Evolutionary conservation across 192 early-diverging fungal species (phyloP).

Genomic region (Linnemannia exigua): DNA sequence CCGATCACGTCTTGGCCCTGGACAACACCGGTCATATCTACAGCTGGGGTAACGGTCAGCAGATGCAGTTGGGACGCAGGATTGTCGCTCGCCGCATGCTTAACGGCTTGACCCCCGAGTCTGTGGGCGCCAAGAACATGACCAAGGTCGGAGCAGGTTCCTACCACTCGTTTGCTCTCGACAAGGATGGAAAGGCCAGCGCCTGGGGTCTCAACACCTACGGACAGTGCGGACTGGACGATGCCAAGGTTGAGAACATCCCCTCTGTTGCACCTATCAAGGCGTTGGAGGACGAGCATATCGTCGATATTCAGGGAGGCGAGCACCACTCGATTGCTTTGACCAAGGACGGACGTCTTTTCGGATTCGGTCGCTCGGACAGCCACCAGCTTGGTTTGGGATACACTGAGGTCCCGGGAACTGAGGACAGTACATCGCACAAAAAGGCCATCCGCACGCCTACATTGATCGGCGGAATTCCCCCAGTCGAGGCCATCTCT

Average conservation of each 20-base stretch:
- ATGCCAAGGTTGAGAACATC: conserved; percentile 59
- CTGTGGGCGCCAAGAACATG: conserved; percentile 70
- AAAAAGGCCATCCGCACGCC: conserved; percentile 74
- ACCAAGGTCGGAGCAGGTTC: conserved; percentile 80
- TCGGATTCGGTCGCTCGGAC: conserved; percentile 89
- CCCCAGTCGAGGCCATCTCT: conserved; percentile 62
- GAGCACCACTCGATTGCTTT: conserved; percentile 90
- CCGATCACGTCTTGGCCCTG: conserved; percentile 88
- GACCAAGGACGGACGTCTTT: conserved; percentile 78
- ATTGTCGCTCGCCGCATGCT: conserved; percentile 80
- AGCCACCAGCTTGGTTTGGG: conserved; percentile 84
- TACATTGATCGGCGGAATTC: conserved; percentile 61
- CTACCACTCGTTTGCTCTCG: conserved; percentile 88
- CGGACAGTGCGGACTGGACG: conserved; percentile 81
- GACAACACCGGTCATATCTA: conserved; percentile 81
- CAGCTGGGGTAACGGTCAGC: conserved; percentile 93
- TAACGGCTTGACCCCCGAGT: conserved; percentile 71
- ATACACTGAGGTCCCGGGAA: conserved; percentile 50
- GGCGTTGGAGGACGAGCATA: conserved; percentile 58
- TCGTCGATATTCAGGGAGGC: conserved; percentile 81
- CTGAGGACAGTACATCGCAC: conserved; percentile 47
- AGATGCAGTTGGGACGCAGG: conserved; percentile 89
- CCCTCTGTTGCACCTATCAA: conserved; percentile 71
- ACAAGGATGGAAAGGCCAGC: conserved; percentile 74
- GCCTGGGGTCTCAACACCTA: conserved; percentile 95